Evolutionary conservation across 2,329 filamentous ascomycete genomes (phyloP).

Genomic region (Alternaria ventricosa): DNA sequence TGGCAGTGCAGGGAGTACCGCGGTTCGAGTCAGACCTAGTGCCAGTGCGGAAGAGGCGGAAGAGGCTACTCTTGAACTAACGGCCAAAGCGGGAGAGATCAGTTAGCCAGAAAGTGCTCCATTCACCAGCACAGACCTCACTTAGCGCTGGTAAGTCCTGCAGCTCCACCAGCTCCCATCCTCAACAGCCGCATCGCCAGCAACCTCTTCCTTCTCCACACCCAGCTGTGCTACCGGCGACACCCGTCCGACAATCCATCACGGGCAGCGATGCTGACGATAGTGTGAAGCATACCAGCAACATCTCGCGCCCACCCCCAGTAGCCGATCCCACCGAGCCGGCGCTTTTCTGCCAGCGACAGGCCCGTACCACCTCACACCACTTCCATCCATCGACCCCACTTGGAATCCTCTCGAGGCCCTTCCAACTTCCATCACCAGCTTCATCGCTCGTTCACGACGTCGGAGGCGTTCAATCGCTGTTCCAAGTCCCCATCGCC

Average conservation of each 20-base stretch:
- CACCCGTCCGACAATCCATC: conserved; percentile 16
- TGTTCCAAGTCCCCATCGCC: conserved; percentile 17
- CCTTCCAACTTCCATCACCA: neutral
- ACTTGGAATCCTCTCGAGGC: conserved; percentile 1
- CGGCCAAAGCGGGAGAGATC: conserved; percentile 23
- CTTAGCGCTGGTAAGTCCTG: conserved; percentile 13
- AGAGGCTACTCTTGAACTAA: conserved; percentile 18
- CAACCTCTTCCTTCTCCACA: conserved; percentile 9
- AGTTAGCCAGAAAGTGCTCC: conserved; percentile 9
- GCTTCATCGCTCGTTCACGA: conserved; percentile 13
- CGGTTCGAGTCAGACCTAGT: conserved; percentile 4
- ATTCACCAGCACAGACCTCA: conserved; percentile 11
- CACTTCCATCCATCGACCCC: conserved; percentile 12
- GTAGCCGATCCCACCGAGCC: neutral
- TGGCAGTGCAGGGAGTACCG: conserved; percentile 4
- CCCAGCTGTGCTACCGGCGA: conserved; percentile 13
- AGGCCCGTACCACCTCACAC: conserved; percentile 16
- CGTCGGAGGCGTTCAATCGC: conserved; percentile 34
- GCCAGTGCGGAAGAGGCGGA: conserved; percentile 20
- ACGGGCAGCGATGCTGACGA: conserved; percentile 31
- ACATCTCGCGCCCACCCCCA: neutral
- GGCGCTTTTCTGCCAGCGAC: neutral
- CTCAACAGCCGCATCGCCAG: conserved; percentile 27
- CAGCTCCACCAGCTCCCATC: conserved; percentile 27
- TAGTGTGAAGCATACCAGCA: conserved; percentile 18